These are phyloP conservation scores for Gracilaria domingensis DNA, from an alignment of 23 red algal species.

Conservation along the genomic window DNA sequence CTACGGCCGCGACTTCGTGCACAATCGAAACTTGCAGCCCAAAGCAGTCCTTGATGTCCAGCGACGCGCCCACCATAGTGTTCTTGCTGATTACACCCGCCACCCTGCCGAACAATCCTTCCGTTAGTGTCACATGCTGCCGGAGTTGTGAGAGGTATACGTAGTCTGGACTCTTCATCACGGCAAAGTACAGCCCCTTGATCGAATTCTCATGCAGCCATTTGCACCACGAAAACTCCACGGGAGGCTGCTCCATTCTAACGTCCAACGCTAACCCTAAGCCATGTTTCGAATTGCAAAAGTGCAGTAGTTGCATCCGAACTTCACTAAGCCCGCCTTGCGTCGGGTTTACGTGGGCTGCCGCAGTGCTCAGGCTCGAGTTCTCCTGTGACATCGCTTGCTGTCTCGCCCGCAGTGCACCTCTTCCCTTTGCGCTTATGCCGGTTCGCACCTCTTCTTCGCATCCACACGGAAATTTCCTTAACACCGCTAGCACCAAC, in stretches of 20 bases:
- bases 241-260: background rate
- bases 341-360: conserved; percentile 26
- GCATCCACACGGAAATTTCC: conserved; percentile 51
- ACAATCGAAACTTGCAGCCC: conserved; percentile 36
- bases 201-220: conserved; percentile 52
- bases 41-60: conserved; percentile 46
- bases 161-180: conserved; percentile 58
- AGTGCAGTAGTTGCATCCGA: conserved; percentile 47
- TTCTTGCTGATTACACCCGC: conserved; percentile 35
- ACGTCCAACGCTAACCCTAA: conserved; percentile 3
- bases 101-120: conserved; percentile 35
- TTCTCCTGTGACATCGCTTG: background rate
- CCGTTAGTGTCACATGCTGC: conserved; percentile 43
- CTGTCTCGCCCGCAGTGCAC: background rate
- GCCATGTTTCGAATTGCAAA: conserved; percentile 72
- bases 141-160: conserved; percentile 65
- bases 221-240: conserved; percentile 69
- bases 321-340: conserved; percentile 44
- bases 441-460: conserved; percentile 50
- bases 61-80: conserved; percentile 21
- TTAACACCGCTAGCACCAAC: conserved; percentile 33
- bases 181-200: conserved; percentile 66
- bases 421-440: background rate
- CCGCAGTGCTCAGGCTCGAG: background rate
- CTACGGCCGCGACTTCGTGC: conserved; percentile 7